These are phyloP conservation scores for Tricholoma sp. DNA, from an alignment of 768 basidiomycete species.

Conservation along the genomic window DNA sequence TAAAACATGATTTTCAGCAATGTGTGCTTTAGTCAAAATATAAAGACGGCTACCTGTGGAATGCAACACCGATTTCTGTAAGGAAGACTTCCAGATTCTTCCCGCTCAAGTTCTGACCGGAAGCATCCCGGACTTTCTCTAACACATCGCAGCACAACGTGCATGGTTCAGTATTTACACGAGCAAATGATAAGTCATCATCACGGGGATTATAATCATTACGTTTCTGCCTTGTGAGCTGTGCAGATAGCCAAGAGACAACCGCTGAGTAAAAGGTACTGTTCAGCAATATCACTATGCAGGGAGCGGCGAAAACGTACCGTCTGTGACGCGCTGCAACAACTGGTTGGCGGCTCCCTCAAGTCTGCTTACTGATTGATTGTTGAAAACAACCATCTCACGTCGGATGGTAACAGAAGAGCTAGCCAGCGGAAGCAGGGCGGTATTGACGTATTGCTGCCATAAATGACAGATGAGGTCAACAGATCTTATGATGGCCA, in stretches of 20 bases:
- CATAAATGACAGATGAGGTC: conserved; percentile 93
- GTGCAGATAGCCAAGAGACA: conserved; percentile 65
- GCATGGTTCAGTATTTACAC: conserved; percentile 94
- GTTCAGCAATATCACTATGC: neutral
- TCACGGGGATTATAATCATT: conserved; percentile 96
- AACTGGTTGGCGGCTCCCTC: conserved; percentile 80
- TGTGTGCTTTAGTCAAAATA: neutral
- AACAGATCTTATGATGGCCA: conserved; percentile 61
- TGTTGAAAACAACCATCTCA: conserved; percentile 92
- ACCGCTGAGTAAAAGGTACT: conserved; percentile 41
- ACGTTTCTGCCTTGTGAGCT: conserved; percentile 89
- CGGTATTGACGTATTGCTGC: conserved; percentile 94
- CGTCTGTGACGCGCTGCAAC: conserved; percentile 75
- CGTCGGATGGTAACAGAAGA: conserved; percentile 82
- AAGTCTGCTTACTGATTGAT: conserved; percentile 76
- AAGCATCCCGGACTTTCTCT: conserved; percentile 74
- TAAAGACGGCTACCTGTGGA: conserved; percentile 65
- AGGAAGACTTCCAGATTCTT: conserved; percentile 92
- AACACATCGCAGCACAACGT: conserved; percentile 78
- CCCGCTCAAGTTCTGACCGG: conserved; percentile 75
- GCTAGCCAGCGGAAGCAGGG: conserved; percentile 80
- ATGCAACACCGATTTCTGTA: conserved; percentile 89
- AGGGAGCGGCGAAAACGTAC: conserved; percentile 37
- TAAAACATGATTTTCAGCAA: conserved; percentile 1
- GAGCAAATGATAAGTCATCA: conserved; percentile 91